Conservation (phyloP, 768 basidiomycete species). For the Lactarius akahatsu region DNA sequence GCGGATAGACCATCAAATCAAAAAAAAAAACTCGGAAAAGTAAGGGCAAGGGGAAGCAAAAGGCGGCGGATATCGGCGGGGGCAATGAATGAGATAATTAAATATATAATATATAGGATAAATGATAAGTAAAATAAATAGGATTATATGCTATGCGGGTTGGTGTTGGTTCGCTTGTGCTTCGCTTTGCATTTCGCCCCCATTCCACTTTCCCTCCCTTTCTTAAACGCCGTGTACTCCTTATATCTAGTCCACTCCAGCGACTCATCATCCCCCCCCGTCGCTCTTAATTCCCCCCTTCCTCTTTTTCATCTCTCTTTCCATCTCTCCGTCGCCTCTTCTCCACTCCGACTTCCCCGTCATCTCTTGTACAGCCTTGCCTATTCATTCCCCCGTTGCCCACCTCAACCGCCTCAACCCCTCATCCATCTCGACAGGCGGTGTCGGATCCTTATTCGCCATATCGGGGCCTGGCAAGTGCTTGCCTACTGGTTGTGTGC, state of each 20-base stretch:
- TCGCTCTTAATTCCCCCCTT: conserved; percentile 19
- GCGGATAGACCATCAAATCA: too few relatives aligned
- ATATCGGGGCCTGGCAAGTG: conserved; percentile 4
- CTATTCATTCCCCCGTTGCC: conserved; percentile 22
- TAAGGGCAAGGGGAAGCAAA: too few relatives aligned
- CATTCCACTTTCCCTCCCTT: background rate
- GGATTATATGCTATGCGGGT: background rate
- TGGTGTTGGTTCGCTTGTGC: background rate
- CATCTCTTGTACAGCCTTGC: conserved; percentile 21
- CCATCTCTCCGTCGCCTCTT: conserved; percentile 2
- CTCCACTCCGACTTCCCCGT: background rate
- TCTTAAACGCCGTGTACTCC: conserved; percentile 23
- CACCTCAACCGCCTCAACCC: conserved; percentile 13
- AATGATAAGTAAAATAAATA: background rate
- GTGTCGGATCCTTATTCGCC: conserved; percentile 12
- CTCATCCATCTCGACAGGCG: conserved; percentile 11
- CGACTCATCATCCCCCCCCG: conserved; percentile 19
- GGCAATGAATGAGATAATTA: conserved; percentile 8
- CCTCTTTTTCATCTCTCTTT: conserved; percentile 7
- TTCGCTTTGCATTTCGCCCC: conserved; percentile 11
- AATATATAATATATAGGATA: background rate
- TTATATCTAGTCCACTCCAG: conserved; percentile 16
- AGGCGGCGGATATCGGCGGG: conserved; percentile 19
- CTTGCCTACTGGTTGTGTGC: background rate
- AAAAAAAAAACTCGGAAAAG: too few relatives aligned